Conservation (phyloP, 139 green algal genomes). For the Tetratostichococcus sp. region DNA sequence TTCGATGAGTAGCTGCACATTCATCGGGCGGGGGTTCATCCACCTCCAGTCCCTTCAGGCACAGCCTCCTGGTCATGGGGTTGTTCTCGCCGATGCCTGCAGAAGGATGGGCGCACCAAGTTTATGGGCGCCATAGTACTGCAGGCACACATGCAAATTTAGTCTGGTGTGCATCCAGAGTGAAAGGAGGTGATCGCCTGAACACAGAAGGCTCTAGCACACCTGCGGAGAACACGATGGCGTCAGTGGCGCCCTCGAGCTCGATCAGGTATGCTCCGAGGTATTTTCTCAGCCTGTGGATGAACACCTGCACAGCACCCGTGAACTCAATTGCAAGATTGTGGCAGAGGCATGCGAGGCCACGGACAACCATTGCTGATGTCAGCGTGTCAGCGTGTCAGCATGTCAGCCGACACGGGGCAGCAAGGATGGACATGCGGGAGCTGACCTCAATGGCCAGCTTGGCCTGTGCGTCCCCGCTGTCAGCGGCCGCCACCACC, state of each 20-base stretch:
- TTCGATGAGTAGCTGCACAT: too few species aligned
- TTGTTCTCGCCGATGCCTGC: slow-evolving; percentile 41
- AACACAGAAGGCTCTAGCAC: slow-evolving; percentile 21
- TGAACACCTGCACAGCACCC: slow-evolving; percentile 49
- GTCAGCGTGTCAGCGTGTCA: too few species aligned
- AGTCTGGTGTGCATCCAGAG: too few species aligned
- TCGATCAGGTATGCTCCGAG: slow-evolving; percentile 75
- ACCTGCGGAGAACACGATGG: slow-evolving; percentile 83
- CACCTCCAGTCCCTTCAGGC: slow-evolving; percentile 19
- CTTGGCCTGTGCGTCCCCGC: slow-evolving; percentile 38
- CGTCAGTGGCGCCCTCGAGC: slow-evolving; percentile 71
- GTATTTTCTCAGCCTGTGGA: slow-evolving; percentile 82
- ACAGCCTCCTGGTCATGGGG: slow-evolving; percentile 9
- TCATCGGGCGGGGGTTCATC: too few species aligned
- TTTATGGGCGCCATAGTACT: too few species aligned
- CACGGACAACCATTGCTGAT: too few species aligned
- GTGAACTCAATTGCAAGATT: background rate
- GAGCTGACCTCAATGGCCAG: slow-evolving; percentile 61
- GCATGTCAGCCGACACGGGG: background rate
- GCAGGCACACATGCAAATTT: too few species aligned
- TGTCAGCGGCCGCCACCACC: slow-evolving; percentile 44
- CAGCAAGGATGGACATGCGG: background rate
- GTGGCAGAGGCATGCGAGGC: too few species aligned
- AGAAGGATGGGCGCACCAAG: too few species aligned
- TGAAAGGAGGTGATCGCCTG: too few species aligned